Evolutionary conservation across 768 basidiomycete genomes (phyloP).

Genomic region (Amanita fuliginea): DNA sequence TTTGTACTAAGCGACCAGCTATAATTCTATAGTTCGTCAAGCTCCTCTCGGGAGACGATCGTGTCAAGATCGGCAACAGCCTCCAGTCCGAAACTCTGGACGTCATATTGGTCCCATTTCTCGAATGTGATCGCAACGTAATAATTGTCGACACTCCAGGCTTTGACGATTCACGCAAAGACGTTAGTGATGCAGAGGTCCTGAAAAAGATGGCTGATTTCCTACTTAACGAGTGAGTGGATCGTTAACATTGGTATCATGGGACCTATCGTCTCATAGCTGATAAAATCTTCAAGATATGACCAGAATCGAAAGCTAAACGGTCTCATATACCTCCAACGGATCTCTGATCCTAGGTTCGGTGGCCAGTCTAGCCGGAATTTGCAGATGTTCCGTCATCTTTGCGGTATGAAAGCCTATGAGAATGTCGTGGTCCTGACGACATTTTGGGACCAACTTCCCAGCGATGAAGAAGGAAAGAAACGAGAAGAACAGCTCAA

Average conservation of each 20-base stretch:
- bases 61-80: neutral
- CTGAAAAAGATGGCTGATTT: conserved; percentile 21
- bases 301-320: conserved; percentile 14
- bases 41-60: neutral
- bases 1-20: neutral
- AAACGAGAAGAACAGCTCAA: conserved; percentile 26
- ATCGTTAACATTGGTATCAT: neutral
- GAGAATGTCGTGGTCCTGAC: conserved; percentile 35
- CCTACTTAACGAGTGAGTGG: conserved; percentile 8
- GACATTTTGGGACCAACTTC: conserved; percentile 31
- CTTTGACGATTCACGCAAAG: conserved; percentile 16
- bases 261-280: no score
- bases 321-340: conserved; percentile 30
- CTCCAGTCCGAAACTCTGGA: neutral
- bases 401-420: conserved; percentile 32
- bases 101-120: neutral
- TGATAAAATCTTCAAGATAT: conserved; percentile 9
- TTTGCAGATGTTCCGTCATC: conserved; percentile 31
- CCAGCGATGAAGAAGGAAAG: conserved; percentile 16
- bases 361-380: conserved; percentile 26
- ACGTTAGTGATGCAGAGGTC: conserved; percentile 22
- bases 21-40: neutral
- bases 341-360: conserved; percentile 25
- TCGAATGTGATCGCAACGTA: conserved; percentile 11
- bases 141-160: conserved; percentile 17